Percentiles rank a stretch among this genome's conserved stretches.
Conservation (phyloP, 2,329 filamentous ascomycete genomes). For the Diaporthe citriasiana region DNA sequence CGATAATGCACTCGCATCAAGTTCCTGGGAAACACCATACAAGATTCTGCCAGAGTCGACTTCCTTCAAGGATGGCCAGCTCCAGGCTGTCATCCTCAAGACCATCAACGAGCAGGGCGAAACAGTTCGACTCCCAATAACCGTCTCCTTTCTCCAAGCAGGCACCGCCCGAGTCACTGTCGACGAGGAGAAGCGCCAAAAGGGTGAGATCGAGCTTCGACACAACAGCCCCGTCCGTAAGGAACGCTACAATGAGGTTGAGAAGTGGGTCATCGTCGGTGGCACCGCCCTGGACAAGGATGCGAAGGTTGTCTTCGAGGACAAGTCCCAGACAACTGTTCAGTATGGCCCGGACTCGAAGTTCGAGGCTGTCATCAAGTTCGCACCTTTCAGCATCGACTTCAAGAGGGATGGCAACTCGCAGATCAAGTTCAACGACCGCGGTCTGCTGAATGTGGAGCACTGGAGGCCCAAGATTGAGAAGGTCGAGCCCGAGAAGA, state of each 20-base stretch:
- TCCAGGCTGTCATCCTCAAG: conserved; percentile 88
- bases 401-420: conserved; percentile 87
- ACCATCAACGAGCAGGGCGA: conserved; percentile 75
- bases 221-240: conserved; percentile 88
- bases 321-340: conserved; percentile 78
- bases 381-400: conserved; percentile 86
- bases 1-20: conserved; percentile 77
- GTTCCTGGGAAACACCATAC: conserved; percentile 86
- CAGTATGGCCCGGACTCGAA: conserved; percentile 82
- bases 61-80: conserved; percentile 82
- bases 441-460: conserved; percentile 92
- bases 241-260: conserved; percentile 93
- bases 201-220: conserved; percentile 88
- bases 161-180: conserved; percentile 89
- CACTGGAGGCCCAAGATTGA: conserved; percentile 95
- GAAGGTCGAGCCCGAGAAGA: conserved; percentile 63
- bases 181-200: conserved; percentile 91
- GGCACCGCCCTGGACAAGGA: conserved; percentile 80
- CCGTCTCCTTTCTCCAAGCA: conserved; percentile 89
- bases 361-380: conserved; percentile 87
- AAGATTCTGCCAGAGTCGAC: conserved; percentile 79
- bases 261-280: conserved; percentile 88
- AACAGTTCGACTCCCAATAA: conserved; percentile 84
- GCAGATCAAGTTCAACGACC: conserved; percentile 90
- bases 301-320: conserved; percentile 76